Base-by-base conservation (phyloP, 2,329 filamentous ascomycete species). In the Trichoderma brevicompactum region DNA sequence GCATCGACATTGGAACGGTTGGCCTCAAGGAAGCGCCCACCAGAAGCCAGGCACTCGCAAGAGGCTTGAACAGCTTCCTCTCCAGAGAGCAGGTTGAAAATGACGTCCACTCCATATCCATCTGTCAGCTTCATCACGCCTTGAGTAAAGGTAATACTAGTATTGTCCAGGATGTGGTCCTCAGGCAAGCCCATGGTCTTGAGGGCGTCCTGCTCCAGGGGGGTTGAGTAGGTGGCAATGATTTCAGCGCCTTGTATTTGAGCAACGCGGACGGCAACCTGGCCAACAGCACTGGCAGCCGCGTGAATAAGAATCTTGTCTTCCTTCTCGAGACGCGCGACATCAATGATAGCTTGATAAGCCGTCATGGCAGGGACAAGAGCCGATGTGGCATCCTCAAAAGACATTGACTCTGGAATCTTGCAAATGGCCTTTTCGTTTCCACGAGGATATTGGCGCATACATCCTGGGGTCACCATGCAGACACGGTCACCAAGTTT, bases 11-110 rank as follows among this genome's bases (percentile, higher is more conserved):
- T 77, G 2, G 68, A 68, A 41, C 74, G 75, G 0, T 73, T 76
- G 44, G 80, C 72, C 63, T 80, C 79, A 0, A 80, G 53, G 54
- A 80, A 74, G 0, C 70, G 64, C 0, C 79, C 79, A 19, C 69
- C 72, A 1, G 68, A 65, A 1, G 78, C 75, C 13, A 81, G 67
- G 50, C 75, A 79, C 10, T 74, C 66, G 74, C 73, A 79, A 0
- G 76, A 74, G 1, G 73, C 71, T 0, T 68, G 70, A 0, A 79
- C 65, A 3, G 40, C 65, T 4, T 59, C 50, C 0, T 77, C 74
- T 0, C 76, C 76, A 0, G 71, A 65, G 0, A 78, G 67, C 0
- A 72, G 75, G 64, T 79, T 78, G 3, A 80, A 54, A 0, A 79
- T 69, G 0, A 78, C 62, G 23, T 79, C 73, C 1, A 79, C 73